Conservation (phyloP, 768 basidiomycete genomes). For the Boletus patriciae region DNA sequence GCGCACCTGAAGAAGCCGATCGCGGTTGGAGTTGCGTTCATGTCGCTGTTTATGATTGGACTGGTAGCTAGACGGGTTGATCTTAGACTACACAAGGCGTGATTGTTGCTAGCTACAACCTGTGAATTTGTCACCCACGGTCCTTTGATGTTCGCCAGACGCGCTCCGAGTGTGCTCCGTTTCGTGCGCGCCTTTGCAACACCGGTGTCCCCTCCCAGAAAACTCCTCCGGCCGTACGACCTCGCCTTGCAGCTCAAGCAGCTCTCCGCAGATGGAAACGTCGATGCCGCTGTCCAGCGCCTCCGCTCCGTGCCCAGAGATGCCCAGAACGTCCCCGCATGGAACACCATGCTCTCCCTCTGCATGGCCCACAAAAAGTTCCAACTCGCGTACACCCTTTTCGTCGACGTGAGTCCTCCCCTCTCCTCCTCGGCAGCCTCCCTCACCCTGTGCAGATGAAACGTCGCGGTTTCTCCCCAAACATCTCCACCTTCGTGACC, state of each 20-base stretch:
- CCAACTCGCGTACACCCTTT: conserved; percentile 64
- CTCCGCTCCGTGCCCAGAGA: conserved; percentile 70
- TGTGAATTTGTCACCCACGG: conserved; percentile 3
- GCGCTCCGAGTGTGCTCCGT: neutral
- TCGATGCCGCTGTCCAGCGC: conserved; percentile 63
- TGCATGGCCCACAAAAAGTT: conserved; percentile 56
- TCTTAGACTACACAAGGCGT: conserved; percentile 46
- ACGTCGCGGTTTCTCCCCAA: conserved; percentile 73
- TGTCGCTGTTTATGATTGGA: conserved; percentile 59
- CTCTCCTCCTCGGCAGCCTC: conserved; percentile 13
- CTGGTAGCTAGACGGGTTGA: conserved; percentile 52
- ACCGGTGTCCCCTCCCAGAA: conserved; percentile 2
- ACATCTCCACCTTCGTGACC: conserved; percentile 63
- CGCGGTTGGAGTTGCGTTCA: conserved; percentile 69
- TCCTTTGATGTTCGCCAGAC: conserved; percentile 18
- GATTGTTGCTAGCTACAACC: neutral
- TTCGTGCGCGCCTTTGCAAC: conserved; percentile 7
- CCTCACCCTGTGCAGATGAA: conserved; percentile 62
- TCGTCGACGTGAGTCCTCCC: conserved; percentile 54
- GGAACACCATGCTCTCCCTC: conserved; percentile 78
- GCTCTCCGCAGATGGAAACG: conserved; percentile 51
- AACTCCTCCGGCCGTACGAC: conserved; percentile 59
- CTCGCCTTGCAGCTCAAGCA: conserved; percentile 60
- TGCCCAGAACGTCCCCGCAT: conserved; percentile 71
- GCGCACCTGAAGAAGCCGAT: conserved; percentile 89